phyloP scores from a whole-genome alignment of 768 basidiomycete species.

The Russula earlei region DNA sequence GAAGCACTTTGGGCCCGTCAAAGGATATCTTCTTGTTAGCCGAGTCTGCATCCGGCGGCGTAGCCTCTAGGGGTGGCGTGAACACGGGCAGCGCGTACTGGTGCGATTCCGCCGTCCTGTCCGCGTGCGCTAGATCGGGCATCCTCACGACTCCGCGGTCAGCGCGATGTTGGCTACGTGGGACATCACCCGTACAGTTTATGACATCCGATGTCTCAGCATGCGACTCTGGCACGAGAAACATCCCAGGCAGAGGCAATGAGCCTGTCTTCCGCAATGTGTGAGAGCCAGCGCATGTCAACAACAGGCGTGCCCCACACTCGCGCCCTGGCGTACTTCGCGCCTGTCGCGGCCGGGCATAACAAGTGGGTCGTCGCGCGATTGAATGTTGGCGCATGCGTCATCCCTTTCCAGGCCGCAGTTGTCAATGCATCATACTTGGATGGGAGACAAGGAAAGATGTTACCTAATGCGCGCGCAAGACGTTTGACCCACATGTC shows the following conservation, averaged over 20 bases:
- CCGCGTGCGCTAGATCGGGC: not conserved
- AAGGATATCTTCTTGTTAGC: not conserved
- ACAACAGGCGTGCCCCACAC: conserved; percentile 78
- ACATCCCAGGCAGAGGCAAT: conserved; percentile 32
- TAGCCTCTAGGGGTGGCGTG: not conserved
- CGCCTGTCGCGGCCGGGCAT: conserved; percentile 59
- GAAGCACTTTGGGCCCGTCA: not conserved
- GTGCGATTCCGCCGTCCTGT: not conserved
- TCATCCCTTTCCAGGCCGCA: conserved; percentile 38
- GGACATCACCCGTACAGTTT: not conserved
- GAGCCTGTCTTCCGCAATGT: conserved; percentile 45
- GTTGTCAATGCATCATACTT: not conserved
- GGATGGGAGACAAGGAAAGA: not conserved
- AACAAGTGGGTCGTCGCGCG: conserved; percentile 70
- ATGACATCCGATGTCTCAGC: conserved; percentile 22
- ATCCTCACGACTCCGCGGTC: not conserved
- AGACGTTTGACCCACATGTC: conserved; percentile 57
- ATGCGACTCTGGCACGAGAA: conserved; percentile 22
- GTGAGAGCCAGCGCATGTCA: conserved; percentile 56
- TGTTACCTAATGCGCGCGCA: conserved; percentile 55
- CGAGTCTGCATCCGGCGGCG: not conserved
- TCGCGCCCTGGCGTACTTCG: conserved; percentile 67
- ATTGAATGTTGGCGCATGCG: conserved; percentile 48
- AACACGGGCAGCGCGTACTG: not conserved
- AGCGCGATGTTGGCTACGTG: not conserved